Evolutionary conservation across 305 asterid genomes (phyloP), one percentile per base, ranked within the genome.

Genomic region (Coffea humblotiana): DNA sequence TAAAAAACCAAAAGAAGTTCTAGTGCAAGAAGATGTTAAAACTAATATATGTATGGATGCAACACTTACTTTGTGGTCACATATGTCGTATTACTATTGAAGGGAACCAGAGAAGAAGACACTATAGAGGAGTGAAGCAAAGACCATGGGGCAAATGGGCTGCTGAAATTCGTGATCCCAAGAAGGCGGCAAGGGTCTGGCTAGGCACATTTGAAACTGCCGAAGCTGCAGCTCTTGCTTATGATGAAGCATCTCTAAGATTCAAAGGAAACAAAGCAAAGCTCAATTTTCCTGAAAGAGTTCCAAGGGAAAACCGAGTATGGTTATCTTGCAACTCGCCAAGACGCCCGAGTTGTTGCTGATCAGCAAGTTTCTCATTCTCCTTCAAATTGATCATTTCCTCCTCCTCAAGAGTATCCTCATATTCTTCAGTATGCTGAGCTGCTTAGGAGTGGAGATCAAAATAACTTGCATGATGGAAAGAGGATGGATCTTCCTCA

Each of bases 121-220:
- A 92, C 81, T 94, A 91, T 75, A 85, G 98, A 82, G 98, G 98
- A 12, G 98, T 94, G 8, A 78, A 97, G 56, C 98, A 91, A 77
- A 86, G 97, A 45, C 98, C 97, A 51, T 92, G 97, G 97, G 98
- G 98, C 0, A 92, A 92, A 72, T 94, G 95, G 94, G 98, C 98
- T 0, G 97, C 98, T 0, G 98, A 94, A 82, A 94, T 94, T 23
- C 92, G 98, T 2, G 98, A 94, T 29, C 98, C 97, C 0, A 83
- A 89, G 76, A 94, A 94, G 88, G 97, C 98, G 7, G 97, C 94
- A 0, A 82, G 98, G 47, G 97, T 94, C 3, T 94, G 98, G 98
- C 92, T 94, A 0, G 98, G 98, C 14, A 94, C 98, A 7, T 94
- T 94, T 61, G 94, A 92, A 6, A 83, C 97, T 0, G 97, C 96